Conservation (phyloP, 2,329 filamentous ascomycete genomes). For the Calonectria hongkongensis region DNA sequence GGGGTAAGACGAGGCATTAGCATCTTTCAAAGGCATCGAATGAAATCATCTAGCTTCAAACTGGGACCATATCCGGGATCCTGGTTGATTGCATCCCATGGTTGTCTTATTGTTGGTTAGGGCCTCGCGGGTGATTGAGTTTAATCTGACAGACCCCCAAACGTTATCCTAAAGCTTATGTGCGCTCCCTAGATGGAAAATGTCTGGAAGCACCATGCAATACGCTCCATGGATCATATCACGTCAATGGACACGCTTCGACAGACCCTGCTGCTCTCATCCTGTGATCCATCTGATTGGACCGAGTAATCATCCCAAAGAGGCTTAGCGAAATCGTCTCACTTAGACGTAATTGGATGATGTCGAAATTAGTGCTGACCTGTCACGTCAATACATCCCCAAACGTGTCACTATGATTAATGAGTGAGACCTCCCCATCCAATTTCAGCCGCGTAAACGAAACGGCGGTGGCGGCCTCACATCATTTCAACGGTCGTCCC, state of each 20-base stretch:
- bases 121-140: background rate
- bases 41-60: no score
- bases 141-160: background rate
- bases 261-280: background rate
- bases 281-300: background rate
- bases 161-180: background rate
- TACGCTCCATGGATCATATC: no score
- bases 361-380: conserved; percentile 25
- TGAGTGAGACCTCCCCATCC: background rate
- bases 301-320: conserved; percentile 42
- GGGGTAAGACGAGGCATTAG: background rate
- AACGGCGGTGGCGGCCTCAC: background rate
- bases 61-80: no score
- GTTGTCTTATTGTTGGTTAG: background rate
- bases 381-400: background rate
- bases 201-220: no score
- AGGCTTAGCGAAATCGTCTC: conserved; percentile 23
- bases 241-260: background rate
- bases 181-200: no score
- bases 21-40: background rate
- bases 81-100: no score
- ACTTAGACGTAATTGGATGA: background rate
- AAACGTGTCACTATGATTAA: conserved; percentile 1
- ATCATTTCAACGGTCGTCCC: no score
- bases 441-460: background rate